Evolutionary conservation across 345 rosid species (phyloP).

Genomic region (Brassica nigra): DNA sequence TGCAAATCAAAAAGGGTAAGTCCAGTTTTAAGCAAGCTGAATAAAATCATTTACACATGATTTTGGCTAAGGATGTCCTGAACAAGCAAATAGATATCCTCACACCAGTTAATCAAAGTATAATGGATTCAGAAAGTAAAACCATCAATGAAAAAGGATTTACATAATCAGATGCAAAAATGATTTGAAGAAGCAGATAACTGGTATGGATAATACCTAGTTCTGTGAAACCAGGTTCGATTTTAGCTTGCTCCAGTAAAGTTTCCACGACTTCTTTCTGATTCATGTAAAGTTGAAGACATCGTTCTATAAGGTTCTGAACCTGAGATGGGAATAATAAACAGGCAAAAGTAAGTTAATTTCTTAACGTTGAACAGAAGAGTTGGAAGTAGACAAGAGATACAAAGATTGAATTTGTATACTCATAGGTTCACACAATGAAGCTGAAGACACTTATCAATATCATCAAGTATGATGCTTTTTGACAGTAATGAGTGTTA

Average conservation of each 20-base stretch:
- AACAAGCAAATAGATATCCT: neutral
- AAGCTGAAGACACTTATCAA: neutral
- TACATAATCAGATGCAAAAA: neutral
- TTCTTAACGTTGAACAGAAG: neutral
- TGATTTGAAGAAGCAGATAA: neutral
- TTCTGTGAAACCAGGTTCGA: conserved; percentile 97
- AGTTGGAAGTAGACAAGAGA: neutral
- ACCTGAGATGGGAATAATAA: conserved; percentile 55
- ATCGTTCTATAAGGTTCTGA: conserved; percentile 90
- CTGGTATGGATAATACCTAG: conserved; percentile 63
- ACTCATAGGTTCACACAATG: neutral
- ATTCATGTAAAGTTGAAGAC: conserved; percentile 95
- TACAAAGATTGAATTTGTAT: neutral
- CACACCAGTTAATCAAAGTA: neutral
- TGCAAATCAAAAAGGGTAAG: conserved; percentile 40
- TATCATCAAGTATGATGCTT: neutral
- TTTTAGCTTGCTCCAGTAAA: conserved; percentile 76
- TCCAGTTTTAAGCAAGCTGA: neutral
- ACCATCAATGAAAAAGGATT: neutral
- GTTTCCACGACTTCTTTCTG: conserved; percentile 94
- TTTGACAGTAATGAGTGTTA: neutral
- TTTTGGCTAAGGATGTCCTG: neutral
- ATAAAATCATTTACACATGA: neutral
- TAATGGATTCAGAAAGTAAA: neutral
- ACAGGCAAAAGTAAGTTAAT: neutral